Evolutionary conservation across 108 stramenopile genomes (phyloP).

Genomic region (Nitzschia palea): DNA sequence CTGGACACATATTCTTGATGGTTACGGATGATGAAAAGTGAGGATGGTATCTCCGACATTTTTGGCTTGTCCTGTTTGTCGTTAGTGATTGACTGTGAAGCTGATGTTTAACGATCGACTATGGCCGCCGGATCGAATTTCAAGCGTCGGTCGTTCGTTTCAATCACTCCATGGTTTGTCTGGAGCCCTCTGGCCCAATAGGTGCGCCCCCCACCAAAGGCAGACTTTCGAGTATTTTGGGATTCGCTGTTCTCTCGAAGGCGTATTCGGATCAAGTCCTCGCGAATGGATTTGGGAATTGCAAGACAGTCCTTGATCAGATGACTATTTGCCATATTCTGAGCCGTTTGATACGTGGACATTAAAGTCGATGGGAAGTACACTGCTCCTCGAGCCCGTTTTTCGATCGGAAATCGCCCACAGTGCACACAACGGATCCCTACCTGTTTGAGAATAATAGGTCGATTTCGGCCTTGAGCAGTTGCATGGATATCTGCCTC

Average conservation of each 20-base stretch:
- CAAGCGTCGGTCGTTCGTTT: slow-evolving; percentile 3
- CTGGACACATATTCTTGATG: not conserved
- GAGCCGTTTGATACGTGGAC: slow-evolving; percentile 36
- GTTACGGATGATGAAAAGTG: not conserved
- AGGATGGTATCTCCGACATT: not conserved
- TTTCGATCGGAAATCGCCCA: slow-evolving; percentile 9
- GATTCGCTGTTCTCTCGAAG: slow-evolving; percentile 11
- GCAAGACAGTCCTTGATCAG: slow-evolving; percentile 23
- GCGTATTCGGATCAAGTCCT: slow-evolving; percentile 11
- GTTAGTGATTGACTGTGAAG: too few relatives aligned
- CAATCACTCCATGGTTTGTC: not conserved
- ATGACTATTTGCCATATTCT: slow-evolving; percentile 39
- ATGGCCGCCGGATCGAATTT: too few relatives aligned
- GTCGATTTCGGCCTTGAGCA: slow-evolving; percentile 46
- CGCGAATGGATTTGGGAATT: slow-evolving; percentile 11
- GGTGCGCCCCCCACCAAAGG: slow-evolving; percentile 8
- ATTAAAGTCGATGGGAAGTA: slow-evolving; percentile 42
- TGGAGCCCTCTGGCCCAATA: slow-evolving; percentile 16
- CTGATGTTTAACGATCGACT: too few relatives aligned
- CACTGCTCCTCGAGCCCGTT: slow-evolving; percentile 28
- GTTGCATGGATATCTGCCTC: slow-evolving; percentile 34
- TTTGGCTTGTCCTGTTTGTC: not conserved
- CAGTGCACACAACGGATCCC: slow-evolving; percentile 57
- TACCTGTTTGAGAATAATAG: slow-evolving; percentile 41
- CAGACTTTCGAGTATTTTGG: slow-evolving; percentile 11